Conservation (phyloP, 257 asterid genomes). For the Lycium barbarum region DNA sequence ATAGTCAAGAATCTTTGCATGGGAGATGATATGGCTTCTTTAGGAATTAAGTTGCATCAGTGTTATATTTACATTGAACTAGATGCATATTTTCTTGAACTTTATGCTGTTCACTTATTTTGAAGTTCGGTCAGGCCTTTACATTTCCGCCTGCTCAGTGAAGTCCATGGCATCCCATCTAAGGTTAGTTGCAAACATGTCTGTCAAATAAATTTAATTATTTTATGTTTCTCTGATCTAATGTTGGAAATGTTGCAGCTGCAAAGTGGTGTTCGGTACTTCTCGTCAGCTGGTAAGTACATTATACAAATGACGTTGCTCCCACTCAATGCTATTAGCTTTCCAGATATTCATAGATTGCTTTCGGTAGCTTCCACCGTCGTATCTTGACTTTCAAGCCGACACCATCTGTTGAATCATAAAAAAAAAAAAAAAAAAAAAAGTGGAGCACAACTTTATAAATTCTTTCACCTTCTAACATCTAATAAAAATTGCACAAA, state of each 20-base stretch:
- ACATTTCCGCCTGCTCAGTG: constrained; percentile 47
- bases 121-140: constrained; percentile 62
- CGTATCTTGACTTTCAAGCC: constrained; percentile 1
- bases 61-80: background rate
- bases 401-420: background rate
- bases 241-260: constrained; percentile 59
- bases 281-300: constrained; percentile 76
- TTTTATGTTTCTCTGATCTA: constrained; percentile 38
- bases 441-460: background rate
- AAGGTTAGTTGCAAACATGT: constrained; percentile 59
- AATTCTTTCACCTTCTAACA: background rate
- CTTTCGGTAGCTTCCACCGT: background rate
- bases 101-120: constrained; percentile 34
- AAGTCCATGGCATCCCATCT: constrained; percentile 54
- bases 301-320: constrained; percentile 29
- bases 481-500: background rate
- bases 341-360: background rate
- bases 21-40: constrained; percentile 25
- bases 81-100: background rate
- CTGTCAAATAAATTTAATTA: constrained; percentile 11
- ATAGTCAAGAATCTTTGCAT: background rate
- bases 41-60: background rate
- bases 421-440: background rate
- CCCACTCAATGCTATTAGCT: constrained; percentile 25
- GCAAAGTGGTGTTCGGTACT: constrained; percentile 60